A percentile compares a stretch with the other conserved stretches of the same genome.
Conservation (phyloP, 352 stramenopile genomes). For the Phytophthora megakarya region DNA sequence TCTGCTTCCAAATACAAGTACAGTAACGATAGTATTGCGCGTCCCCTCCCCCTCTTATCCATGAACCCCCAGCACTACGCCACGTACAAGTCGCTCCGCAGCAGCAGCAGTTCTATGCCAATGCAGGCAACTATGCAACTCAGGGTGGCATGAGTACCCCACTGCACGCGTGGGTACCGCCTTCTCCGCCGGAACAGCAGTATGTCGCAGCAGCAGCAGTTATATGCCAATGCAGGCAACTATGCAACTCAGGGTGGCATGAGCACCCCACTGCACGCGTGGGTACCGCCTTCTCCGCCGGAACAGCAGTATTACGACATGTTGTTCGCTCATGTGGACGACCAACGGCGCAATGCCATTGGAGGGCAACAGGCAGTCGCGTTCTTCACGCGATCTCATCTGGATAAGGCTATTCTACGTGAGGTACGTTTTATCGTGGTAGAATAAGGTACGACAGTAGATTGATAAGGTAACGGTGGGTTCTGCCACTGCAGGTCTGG, state of each 20-base stretch:
- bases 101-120: slow-evolving; percentile 54
- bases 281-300: slow-evolving; percentile 57
- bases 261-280: slow-evolving; percentile 45
- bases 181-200: slow-evolving; percentile 66
- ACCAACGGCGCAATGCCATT: slow-evolving; percentile 81
- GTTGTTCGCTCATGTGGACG: slow-evolving; percentile 92
- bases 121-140: slow-evolving; percentile 40
- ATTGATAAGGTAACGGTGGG: background rate
- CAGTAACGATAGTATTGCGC: background rate
- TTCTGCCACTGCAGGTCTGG: slow-evolving; percentile 61
- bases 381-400: slow-evolving; percentile 93
- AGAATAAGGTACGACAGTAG: slow-evolving; percentile 3
- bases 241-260: slow-evolving; percentile 40
- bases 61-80: slow-evolving; percentile 68
- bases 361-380: slow-evolving; percentile 88
- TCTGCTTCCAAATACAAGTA: slow-evolving; percentile 17
- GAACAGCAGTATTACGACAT: slow-evolving; percentile 91
- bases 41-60: slow-evolving; percentile 6
- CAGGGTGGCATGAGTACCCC: slow-evolving; percentile 29
- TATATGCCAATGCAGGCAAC: slow-evolving; percentile 41
- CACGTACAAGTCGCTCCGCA: slow-evolving; percentile 54
- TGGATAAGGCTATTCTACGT: slow-evolving; percentile 83
- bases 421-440: slow-evolving; percentile 45
- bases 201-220: slow-evolving; percentile 75
- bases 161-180: slow-evolving; percentile 62